phyloP scores from a whole-genome alignment of 2,329 filamentous ascomycete species.

The Reticulascus tulasneorum region DNA sequence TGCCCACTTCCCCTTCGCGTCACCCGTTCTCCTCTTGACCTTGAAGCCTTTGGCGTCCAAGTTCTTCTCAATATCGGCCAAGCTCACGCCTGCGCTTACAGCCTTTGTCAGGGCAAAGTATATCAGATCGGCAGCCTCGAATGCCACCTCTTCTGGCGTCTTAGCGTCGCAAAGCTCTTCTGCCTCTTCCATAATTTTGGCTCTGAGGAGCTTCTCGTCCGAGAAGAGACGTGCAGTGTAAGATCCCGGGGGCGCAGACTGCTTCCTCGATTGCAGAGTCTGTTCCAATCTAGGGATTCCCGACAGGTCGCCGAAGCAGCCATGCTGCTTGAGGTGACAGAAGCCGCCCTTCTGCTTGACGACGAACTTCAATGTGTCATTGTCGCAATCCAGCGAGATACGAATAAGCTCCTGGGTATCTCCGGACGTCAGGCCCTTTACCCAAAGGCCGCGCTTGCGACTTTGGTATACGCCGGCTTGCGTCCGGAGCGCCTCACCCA shows the following conservation, averaged over 20 bases:
- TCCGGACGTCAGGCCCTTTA: conserved; percentile 92
- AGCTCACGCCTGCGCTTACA: conserved; percentile 73
- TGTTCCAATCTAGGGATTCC: conserved; percentile 84
- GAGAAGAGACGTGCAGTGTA: conserved; percentile 93
- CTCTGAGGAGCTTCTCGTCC: conserved; percentile 81
- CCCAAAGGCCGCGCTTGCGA: conserved; percentile 90
- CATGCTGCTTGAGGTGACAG: conserved; percentile 88
- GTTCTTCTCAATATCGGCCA: conserved; percentile 88
- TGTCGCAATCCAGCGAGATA: conserved; percentile 87
- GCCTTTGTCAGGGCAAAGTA: conserved; percentile 96
- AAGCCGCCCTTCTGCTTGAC: conserved; percentile 89
- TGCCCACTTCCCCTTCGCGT: conserved; percentile 91
- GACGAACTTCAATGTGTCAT: conserved; percentile 84
- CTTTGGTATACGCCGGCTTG: conserved; percentile 87
- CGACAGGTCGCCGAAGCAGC: conserved; percentile 82
- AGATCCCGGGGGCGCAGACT: conserved; percentile 79
- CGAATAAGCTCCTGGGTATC: conserved; percentile 87
- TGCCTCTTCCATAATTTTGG: conserved; percentile 98
- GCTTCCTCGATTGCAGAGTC: conserved; percentile 77
- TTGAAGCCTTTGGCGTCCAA: conserved; percentile 93
- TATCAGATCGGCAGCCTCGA: conserved; percentile 90
- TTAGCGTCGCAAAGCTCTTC: conserved; percentile 89
- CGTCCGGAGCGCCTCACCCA: conserved; percentile 79
- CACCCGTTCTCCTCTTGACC: conserved; percentile 86
- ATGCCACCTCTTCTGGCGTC: conserved; percentile 78